phyloP scores from a whole-genome alignment of 2,329 filamentous ascomycete species.

The Aspergillus novoparasiticus region DNA sequence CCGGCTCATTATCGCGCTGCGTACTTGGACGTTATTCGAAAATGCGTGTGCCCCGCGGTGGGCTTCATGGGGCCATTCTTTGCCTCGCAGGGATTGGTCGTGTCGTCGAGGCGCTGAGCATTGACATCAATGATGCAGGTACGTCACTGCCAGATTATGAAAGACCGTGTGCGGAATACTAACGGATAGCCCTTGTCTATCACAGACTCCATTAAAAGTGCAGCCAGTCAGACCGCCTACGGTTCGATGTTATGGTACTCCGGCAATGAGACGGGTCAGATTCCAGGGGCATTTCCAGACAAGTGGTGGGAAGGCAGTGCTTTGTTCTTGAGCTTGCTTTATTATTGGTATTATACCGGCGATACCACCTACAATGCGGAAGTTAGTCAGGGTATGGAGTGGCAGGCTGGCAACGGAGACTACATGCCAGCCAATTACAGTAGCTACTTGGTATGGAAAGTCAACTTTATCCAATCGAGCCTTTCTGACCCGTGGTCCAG shows the following conservation, averaged over 20 bases:
- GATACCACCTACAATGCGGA: conserved; percentile 65
- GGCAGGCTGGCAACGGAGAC: conserved; percentile 38
- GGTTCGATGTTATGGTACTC: conserved; percentile 57
- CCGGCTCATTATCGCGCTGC: neutral
- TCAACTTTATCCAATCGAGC: neutral
- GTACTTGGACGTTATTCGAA: neutral
- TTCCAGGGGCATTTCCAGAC: conserved; percentile 62
- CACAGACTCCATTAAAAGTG: conserved; percentile 47
- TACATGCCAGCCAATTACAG: conserved; percentile 44
- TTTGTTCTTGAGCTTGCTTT: conserved; percentile 68
- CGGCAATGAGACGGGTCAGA: conserved; percentile 54
- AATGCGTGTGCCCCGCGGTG: neutral
- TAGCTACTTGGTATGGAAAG: conserved; percentile 27
- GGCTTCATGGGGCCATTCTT: neutral
- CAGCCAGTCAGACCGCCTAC: conserved; percentile 46
- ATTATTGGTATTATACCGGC: conserved; percentile 71
- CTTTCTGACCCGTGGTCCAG: conserved; percentile 18
- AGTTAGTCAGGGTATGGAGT: conserved; percentile 46
- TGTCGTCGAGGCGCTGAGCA: neutral
- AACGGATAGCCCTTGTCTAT: neutral
- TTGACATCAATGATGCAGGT: conserved; percentile 10
- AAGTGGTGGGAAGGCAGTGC: conserved; percentile 77
- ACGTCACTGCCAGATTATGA: neutral
- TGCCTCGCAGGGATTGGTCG: neutral
- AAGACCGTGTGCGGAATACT: neutral